A percentile compares a stretch with the other conserved stretches of the same genome.
Conservation (phyloP, 495 filamentous ascomycete genomes). For the Podospora australis region DNA sequence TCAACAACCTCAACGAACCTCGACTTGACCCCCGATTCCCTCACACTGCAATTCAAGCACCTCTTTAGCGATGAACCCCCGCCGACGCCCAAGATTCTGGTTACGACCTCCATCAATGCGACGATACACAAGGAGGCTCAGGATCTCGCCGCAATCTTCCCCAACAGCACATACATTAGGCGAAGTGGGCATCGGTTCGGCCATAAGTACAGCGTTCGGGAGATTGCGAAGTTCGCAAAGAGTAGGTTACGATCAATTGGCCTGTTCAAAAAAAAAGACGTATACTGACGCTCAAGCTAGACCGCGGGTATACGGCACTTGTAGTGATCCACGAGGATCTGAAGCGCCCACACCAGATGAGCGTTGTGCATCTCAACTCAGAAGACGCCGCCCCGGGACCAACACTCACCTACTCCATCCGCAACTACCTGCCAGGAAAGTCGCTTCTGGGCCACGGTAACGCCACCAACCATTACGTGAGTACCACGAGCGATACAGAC, state of each 20-base stretch:
- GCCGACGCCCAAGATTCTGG: conserved; percentile 67
- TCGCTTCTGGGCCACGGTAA: conserved; percentile 82
- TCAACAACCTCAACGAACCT: conserved; percentile 67
- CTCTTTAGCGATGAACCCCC: conserved; percentile 63
- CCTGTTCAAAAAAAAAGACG: neutral
- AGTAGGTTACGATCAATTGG: conserved; percentile 17
- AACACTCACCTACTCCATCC: conserved; percentile 64
- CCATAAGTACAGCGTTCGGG: conserved; percentile 81
- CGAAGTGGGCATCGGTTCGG: conserved; percentile 72
- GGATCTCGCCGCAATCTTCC: conserved; percentile 72
- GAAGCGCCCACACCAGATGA: conserved; percentile 70
- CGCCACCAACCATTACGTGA: conserved; percentile 69
- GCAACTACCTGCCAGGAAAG: conserved; percentile 80
- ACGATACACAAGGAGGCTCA: conserved; percentile 77
- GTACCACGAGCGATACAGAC: neutral
- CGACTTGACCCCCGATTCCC: conserved; percentile 61
- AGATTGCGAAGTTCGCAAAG: conserved; percentile 80
- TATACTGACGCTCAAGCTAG: conserved; percentile 9
- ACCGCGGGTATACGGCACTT: conserved; percentile 71
- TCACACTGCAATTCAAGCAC: conserved; percentile 70
- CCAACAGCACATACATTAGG: conserved; percentile 77
- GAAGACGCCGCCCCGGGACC: conserved; percentile 59
- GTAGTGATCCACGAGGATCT: conserved; percentile 78
- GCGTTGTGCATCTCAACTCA: conserved; percentile 65
- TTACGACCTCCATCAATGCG: conserved; percentile 82